Conservation (phyloP, 2,329 filamentous ascomycete genomes). For the Exophiala viscosa region DNA sequence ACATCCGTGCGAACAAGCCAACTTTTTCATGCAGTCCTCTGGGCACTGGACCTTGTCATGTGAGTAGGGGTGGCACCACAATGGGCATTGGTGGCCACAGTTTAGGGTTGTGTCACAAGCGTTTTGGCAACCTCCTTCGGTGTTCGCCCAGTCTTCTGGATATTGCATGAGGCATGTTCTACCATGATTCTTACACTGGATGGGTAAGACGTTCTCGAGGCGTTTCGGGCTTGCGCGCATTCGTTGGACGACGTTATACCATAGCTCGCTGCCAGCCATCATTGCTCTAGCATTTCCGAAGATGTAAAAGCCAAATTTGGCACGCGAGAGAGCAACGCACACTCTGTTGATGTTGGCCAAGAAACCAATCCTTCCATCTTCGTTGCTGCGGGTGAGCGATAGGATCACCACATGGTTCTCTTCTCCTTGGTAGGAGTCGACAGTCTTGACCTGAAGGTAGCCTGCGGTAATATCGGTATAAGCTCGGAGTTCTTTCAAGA, state of each 20-base stretch:
- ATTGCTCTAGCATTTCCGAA: constrained; percentile 69
- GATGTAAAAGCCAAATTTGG: constrained; percentile 74
- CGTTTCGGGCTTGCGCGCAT: constrained; percentile 37
- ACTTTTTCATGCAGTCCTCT: constrained; percentile 31
- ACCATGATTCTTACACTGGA: constrained; percentile 61
- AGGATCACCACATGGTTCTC: constrained; percentile 81
- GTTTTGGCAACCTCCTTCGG: constrained; percentile 52
- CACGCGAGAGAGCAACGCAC: constrained; percentile 64
- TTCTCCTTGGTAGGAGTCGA: constrained; percentile 88
- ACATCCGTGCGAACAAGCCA: constrained; percentile 25
- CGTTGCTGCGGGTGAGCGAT: constrained; percentile 72
- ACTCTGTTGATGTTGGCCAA: constrained; percentile 62
- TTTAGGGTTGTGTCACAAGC: constrained; percentile 43
- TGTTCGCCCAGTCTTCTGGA: constrained; percentile 43
- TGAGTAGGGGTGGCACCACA: constrained; percentile 48
- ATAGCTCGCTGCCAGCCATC: constrained; percentile 46
- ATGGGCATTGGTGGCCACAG: constrained; percentile 53
- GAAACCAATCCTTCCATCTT: constrained; percentile 63
- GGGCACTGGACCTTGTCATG: constrained; percentile 36
- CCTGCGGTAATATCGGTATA: constrained; percentile 43
- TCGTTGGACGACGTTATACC: constrained; percentile 49
- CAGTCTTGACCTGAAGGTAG: constrained; percentile 65
- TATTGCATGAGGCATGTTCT: constrained; percentile 48
- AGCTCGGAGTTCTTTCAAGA: constrained; percentile 49
- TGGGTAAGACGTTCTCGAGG: constrained; percentile 54